Conservation (phyloP, 306 rosid genomes). For the Trichosanthes cucumerina region DNA sequence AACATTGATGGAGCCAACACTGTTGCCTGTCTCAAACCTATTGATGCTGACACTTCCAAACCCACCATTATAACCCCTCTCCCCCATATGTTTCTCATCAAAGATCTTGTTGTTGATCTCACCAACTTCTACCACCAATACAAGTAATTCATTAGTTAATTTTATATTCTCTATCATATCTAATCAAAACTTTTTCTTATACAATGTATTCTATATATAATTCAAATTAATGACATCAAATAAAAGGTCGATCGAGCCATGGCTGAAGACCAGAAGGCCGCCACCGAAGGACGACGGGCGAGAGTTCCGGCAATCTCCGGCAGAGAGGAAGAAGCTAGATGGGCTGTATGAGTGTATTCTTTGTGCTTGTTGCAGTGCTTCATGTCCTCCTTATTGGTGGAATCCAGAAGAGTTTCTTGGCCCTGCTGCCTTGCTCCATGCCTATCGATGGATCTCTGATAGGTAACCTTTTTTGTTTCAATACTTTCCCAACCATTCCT, state of each 20-base stretch:
- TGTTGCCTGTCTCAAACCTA: constrained; percentile 31
- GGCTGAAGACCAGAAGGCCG: constrained; percentile 27
- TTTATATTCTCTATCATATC: no score
- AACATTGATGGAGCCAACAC: constrained; percentile 38
- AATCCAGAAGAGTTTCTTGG: constrained; percentile 33
- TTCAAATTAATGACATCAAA: no score
- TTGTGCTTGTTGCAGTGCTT: constrained; percentile 34
- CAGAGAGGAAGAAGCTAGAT: constrained; percentile 28
- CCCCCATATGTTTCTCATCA: constrained; percentile 39
- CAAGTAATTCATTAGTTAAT: no score
- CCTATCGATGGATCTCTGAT: constrained; percentile 24
- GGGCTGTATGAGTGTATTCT: constrained; percentile 33
- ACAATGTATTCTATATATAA: no score
- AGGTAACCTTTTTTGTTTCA: constrained; percentile 6
- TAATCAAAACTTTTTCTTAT: not conserved
- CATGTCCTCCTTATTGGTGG: constrained; percentile 44
- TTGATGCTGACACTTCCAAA: constrained; percentile 23
- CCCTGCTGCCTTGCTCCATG: constrained; percentile 29
- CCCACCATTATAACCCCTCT: constrained; percentile 27
- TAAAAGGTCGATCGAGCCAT: constrained; percentile 32
- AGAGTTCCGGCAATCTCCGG: constrained; percentile 25
- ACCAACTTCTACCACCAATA: constrained; percentile 39
- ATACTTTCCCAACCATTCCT: no score
- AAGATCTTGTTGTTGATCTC: constrained; percentile 33
- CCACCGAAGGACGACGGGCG: constrained; percentile 18